Evolutionary conservation across 2,329 filamentous ascomycete genomes (phyloP).

Genomic region (Aspergillus fructus): DNA sequence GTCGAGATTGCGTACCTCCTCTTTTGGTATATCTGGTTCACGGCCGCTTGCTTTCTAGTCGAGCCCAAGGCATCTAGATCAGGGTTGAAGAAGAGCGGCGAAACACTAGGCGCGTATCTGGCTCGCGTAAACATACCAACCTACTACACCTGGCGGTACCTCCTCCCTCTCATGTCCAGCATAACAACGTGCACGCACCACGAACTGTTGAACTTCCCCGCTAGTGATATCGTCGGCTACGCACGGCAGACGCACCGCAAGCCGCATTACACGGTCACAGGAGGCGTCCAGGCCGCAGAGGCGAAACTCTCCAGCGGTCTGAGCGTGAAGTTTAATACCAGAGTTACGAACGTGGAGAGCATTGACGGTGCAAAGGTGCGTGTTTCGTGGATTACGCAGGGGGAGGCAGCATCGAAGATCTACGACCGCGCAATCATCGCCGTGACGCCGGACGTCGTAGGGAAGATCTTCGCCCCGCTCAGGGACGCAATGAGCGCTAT

Average conservation of each 20-base stretch:
- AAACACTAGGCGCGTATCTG: slow-evolving; percentile 12
- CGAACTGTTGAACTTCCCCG: slow-evolving; percentile 22
- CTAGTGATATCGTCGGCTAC: slow-evolving; percentile 21
- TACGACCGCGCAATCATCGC: slow-evolving; percentile 49
- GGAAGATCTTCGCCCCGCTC: slow-evolving; percentile 49
- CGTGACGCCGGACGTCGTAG: slow-evolving; percentile 55
- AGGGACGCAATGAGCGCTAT: slow-evolving; percentile 34
- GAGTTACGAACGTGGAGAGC: slow-evolving; percentile 11
- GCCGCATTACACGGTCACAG: slow-evolving; percentile 20
- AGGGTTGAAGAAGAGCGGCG: background rate
- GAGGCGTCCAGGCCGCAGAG: slow-evolving; percentile 21
- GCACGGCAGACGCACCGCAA: slow-evolving; percentile 20
- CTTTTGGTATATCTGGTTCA: slow-evolving; percentile 18
- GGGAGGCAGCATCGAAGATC: slow-evolving; percentile 11
- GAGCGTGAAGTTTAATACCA: slow-evolving; percentile 13
- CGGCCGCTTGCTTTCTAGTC: slow-evolving; percentile 14
- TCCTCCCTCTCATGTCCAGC: slow-evolving; percentile 18
- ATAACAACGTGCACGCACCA: slow-evolving; percentile 25
- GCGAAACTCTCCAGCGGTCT: slow-evolving; percentile 13
- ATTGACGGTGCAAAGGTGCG: background rate
- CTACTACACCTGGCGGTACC: slow-evolving; percentile 10
- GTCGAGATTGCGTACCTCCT: slow-evolving; percentile 8
- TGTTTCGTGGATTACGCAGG: background rate
- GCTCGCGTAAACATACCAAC: slow-evolving; percentile 8
- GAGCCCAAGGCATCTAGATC: background rate